Evolutionary conservation across 2,329 filamentous ascomycete species (phyloP).

Genomic region (Grosmannia penicillata): DNA sequence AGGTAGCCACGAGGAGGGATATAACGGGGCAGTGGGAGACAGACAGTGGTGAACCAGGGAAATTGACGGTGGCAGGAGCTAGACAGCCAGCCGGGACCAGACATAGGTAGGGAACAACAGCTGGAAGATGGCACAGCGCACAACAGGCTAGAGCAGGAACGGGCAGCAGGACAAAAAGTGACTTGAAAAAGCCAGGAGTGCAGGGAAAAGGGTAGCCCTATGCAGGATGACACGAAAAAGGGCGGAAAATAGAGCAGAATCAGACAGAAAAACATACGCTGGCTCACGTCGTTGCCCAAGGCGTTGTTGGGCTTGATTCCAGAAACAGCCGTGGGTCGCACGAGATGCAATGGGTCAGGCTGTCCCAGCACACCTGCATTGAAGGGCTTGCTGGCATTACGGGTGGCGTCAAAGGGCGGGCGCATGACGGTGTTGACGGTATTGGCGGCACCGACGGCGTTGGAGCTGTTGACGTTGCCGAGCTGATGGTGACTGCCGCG

Average conservation of each 20-base stretch:
- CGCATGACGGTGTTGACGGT: conserved; percentile 40
- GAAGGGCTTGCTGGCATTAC: conserved; percentile 26
- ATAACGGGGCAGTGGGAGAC: no score
- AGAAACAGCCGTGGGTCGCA: conserved; percentile 56
- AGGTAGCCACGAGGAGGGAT: no score
- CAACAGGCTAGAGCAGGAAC: not conserved
- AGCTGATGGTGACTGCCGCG: no score
- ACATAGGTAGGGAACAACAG: not conserved
- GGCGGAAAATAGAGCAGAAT: not conserved
- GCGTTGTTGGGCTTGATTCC: conserved; percentile 48
- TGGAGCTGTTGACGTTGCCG: no score
- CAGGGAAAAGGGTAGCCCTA: conserved; percentile 1
- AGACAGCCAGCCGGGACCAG: no score
- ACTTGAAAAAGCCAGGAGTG: conserved; percentile 31
- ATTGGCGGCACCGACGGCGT: no score
- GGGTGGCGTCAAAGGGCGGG: conserved; percentile 25
- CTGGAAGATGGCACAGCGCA: not conserved
- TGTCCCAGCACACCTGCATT: conserved; percentile 30
- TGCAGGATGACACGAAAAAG: conserved; percentile 1
- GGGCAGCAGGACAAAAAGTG: conserved; percentile 18
- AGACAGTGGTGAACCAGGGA: no score
- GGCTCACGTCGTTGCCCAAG: conserved; percentile 47
- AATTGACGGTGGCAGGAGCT: no score
- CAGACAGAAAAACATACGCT: conserved; percentile 45
- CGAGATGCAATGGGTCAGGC: conserved; percentile 46